Evolutionary conservation across 768 basidiomycete species (phyloP).

Genomic region (Tubosaeta sp.): DNA sequence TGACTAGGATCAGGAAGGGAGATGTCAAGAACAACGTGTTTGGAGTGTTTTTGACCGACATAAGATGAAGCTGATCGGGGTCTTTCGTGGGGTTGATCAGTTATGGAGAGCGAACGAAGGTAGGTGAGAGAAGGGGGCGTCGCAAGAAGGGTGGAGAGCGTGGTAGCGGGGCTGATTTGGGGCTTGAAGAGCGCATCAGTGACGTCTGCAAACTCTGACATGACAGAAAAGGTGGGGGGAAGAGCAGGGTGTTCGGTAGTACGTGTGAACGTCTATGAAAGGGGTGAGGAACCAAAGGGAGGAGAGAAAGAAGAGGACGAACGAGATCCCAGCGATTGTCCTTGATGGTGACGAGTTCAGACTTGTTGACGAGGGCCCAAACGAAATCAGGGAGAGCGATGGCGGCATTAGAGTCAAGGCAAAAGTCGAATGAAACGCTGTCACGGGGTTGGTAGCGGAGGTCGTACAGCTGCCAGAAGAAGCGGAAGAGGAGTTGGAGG

Average conservation of each 20-base stretch:
- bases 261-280: conserved; percentile 72
- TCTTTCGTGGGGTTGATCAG: conserved; percentile 78
- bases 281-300: conserved; percentile 1
- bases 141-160: conserved; percentile 54
- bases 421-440: conserved; percentile 75
- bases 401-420: conserved; percentile 41
- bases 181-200: conserved; percentile 73
- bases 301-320: conserved; percentile 27
- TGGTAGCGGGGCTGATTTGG: conserved; percentile 34
- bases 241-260: conserved; percentile 62
- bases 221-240: conserved; percentile 61
- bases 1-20: conserved; percentile 47
- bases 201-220: conserved; percentile 87
- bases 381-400: conserved; percentile 62
- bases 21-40: conserved; percentile 73
- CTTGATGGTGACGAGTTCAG: conserved; percentile 66
- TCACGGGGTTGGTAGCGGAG: conserved; percentile 69
- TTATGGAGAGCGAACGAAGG: conserved; percentile 86
- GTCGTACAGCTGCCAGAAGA: conserved; percentile 63
- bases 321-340: conserved; percentile 85
- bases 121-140: conserved; percentile 64
- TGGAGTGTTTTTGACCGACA: conserved; percentile 40
- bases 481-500: conserved; percentile 59
- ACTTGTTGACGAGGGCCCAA: conserved; percentile 81
- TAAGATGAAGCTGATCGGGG: conserved; percentile 51